These are phyloP conservation scores for Brassica cretica DNA, from an alignment of 345 rosid genomes.

Conservation along the genomic window DNA sequence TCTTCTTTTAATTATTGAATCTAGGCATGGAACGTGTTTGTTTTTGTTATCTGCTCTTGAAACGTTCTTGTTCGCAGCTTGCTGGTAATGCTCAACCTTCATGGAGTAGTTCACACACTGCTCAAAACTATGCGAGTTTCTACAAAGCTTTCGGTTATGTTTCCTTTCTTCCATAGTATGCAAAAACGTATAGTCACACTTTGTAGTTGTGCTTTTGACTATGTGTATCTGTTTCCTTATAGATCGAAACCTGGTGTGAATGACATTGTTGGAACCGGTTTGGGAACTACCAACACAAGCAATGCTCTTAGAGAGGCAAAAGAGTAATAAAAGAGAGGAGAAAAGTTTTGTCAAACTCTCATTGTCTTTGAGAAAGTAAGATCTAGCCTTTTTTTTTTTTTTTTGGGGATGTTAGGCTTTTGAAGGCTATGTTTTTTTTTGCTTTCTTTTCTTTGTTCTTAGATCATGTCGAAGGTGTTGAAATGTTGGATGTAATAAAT, in stretches of 20 bases:
- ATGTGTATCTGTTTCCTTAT: neutral
- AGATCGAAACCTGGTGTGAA: slow-evolving; percentile 36
- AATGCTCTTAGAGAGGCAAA: slow-evolving; percentile 23
- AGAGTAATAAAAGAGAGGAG: slow-evolving; percentile 3
- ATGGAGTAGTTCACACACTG: slow-evolving; percentile 17
- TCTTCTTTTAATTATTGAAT: too few species aligned
- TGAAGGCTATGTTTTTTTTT: neutral
- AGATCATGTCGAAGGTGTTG: neutral
- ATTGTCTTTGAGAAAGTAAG: neutral
- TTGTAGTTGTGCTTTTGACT: neutral
- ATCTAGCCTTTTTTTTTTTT: neutral
- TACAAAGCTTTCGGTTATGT: slow-evolving; percentile 34
- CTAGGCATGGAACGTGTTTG: too few species aligned
- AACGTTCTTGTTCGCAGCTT: slow-evolving; percentile 29
- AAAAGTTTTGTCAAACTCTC: neutral
- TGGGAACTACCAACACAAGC: slow-evolving; percentile 23
- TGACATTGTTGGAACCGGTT: slow-evolving; percentile 32
- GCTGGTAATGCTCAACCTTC: slow-evolving; percentile 36
- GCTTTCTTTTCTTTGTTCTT: neutral
- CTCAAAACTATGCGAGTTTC: slow-evolving; percentile 33
- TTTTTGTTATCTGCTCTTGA: neutral
- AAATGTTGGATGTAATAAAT: neutral
- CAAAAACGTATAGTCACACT: too few species aligned
- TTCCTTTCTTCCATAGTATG: neutral
- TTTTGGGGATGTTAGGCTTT: too few species aligned